Percentiles rank a stretch among this genome's conserved stretches.
Conservation (phyloP, 148 eudicot genomes). For the Spergularia marina region DNA sequence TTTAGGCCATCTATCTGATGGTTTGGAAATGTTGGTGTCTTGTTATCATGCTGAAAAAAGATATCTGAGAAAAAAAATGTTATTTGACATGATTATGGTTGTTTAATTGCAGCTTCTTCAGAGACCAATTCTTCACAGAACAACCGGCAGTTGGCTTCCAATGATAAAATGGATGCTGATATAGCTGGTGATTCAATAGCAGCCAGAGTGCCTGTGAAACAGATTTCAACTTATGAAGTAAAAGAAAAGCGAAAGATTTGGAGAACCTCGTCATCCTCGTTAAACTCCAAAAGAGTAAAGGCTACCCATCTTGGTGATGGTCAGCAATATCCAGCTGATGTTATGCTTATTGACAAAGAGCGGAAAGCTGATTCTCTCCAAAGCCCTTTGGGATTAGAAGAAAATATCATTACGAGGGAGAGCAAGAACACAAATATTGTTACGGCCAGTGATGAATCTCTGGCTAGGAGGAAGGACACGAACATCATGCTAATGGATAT, state of each 20-base stretch:
- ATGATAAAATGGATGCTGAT: constrained; percentile 26
- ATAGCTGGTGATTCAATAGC: constrained; percentile 24
- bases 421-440: constrained; percentile 26
- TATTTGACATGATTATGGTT: not conserved
- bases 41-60: not conserved
- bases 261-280: constrained; percentile 64
- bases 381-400: constrained; percentile 26
- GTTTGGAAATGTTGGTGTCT: not conserved
- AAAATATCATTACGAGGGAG: constrained; percentile 21
- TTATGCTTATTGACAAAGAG: constrained; percentile 27
- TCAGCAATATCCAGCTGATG: constrained; percentile 30
- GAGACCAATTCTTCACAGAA: constrained; percentile 23
- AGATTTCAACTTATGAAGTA: constrained; percentile 37
- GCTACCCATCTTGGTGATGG: constrained; percentile 52
- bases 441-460: constrained; percentile 25
- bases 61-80: not conserved
- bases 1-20: not conserved
- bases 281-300: constrained; percentile 82
- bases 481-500: constrained; percentile 82
- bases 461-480: constrained; percentile 25
- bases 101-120: constrained; percentile 14
- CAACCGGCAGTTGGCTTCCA: constrained; percentile 22
- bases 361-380: constrained; percentile 26
- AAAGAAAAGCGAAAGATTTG: constrained; percentile 56
- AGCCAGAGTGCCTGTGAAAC: constrained; percentile 23